Percentiles rank a stretch among this genome's conserved stretches.
These are phyloP conservation scores for Nemania bipapillata DNA, from an alignment of 2,329 filamentous ascomycete genomes.

Conservation along the genomic window DNA sequence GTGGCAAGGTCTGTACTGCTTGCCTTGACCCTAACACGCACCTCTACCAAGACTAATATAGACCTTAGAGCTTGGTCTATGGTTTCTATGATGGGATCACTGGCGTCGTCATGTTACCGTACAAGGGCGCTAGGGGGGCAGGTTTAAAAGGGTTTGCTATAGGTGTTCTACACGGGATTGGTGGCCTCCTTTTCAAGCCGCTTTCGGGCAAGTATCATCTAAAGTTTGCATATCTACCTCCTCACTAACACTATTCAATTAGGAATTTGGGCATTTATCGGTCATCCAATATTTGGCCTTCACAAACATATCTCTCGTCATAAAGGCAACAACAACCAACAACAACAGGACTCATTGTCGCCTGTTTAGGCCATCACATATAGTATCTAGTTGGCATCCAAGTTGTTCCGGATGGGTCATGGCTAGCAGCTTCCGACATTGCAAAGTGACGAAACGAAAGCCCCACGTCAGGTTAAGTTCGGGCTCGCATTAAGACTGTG, in stretches of 20 bases:
- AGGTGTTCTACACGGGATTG: conserved; percentile 28
- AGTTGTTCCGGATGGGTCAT: background rate
- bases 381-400: background rate
- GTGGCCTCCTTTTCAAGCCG: conserved; percentile 22
- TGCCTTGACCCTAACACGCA: background rate
- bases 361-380: background rate
- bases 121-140: conserved; percentile 23
- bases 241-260: background rate
- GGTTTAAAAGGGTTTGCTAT: conserved; percentile 24
- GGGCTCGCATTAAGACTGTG: too few species aligned
- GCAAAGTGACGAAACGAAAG: too few species aligned
- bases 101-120: conserved; percentile 16
- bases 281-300: conserved; percentile 22
- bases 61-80: conserved; percentile 11
- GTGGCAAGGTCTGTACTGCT: conserved; percentile 20
- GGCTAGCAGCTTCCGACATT: too few species aligned
- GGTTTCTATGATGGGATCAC: conserved; percentile 33
- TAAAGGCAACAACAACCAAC: background rate
- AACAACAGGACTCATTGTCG: background rate
- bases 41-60: background rate
- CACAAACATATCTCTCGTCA: conserved; percentile 17
- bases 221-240: background rate
- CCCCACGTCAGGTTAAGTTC: too few species aligned
- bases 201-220: conserved; percentile 15
- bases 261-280: conserved; percentile 27